These are phyloP conservation scores for Calonectria henricotiae DNA, from an alignment of 2,329 filamentous ascomycete genomes.

Conservation along the genomic window DNA sequence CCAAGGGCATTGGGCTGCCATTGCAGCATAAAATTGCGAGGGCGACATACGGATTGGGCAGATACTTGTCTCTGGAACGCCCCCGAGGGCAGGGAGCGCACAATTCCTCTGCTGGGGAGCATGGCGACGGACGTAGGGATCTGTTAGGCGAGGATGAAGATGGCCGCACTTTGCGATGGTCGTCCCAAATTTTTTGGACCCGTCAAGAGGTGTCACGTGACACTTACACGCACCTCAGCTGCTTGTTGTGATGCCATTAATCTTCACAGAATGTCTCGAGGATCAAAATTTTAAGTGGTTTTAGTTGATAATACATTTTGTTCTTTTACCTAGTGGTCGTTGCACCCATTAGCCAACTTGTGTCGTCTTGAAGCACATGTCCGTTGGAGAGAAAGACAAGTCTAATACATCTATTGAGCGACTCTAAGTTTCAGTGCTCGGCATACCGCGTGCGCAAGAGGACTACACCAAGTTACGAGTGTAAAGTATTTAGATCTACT, in stretches of 20 bases:
- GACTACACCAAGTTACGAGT: slow-evolving; percentile 45
- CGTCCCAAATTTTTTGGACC: slow-evolving; percentile 51
- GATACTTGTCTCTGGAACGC: slow-evolving; percentile 54
- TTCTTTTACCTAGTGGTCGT: slow-evolving; percentile 32
- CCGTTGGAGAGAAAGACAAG: slow-evolving; percentile 49
- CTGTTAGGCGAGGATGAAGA: slow-evolving; percentile 44
- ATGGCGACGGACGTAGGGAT: slow-evolving; percentile 57
- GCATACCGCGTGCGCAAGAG: slow-evolving; percentile 17
- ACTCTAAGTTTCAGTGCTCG: slow-evolving; percentile 47
- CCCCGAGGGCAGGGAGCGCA: slow-evolving; percentile 59
- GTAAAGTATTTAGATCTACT: slow-evolving; percentile 48
- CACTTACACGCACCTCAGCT: neutral
- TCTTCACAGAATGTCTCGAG: neutral
- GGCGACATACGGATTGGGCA: slow-evolving; percentile 52
- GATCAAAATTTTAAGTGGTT: no score
- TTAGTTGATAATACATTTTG: no score
- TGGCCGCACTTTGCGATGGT: slow-evolving; percentile 39
- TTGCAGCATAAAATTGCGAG: slow-evolving; percentile 5
- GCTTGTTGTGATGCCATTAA: neutral
- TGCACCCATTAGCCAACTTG: slow-evolving; percentile 60
- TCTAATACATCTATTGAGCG: slow-evolving; percentile 55
- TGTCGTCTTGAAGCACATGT: slow-evolving; percentile 57
- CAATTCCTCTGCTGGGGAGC: slow-evolving; percentile 65
- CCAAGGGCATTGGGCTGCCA: slow-evolving; percentile 27
- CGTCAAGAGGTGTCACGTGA: slow-evolving; percentile 52